These are phyloP conservation scores for Talaromyces thailandensis DNA, from an alignment of 495 filamentous ascomycete genomes.

Conservation along the genomic window DNA sequence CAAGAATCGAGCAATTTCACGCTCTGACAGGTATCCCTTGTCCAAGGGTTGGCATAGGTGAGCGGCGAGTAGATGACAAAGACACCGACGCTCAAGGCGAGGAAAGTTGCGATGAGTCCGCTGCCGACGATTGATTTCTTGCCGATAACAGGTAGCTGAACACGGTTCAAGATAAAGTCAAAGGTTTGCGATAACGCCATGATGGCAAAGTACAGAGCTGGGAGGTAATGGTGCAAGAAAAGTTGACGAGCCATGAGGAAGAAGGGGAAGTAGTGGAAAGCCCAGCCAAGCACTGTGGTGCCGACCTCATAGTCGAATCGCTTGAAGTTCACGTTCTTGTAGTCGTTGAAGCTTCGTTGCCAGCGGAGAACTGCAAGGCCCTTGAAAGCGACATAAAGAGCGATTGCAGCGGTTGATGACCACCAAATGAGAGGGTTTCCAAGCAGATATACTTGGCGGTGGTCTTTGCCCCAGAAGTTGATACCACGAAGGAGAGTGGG, in stretches of 20 bases:
- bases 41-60: slow-evolving; percentile 92
- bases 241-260: slow-evolving; percentile 96
- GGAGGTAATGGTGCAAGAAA: slow-evolving; percentile 96
- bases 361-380: slow-evolving; percentile 80
- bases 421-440: slow-evolving; percentile 97
- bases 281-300: slow-evolving; percentile 83
- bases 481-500: slow-evolving; percentile 89
- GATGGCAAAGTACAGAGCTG: slow-evolving; percentile 90
- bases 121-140: slow-evolving; percentile 68
- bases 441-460: slow-evolving; percentile 92
- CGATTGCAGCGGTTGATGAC: slow-evolving; percentile 74
- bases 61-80: slow-evolving; percentile 82
- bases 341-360: slow-evolving; percentile 88
- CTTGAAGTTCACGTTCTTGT: slow-evolving; percentile 71
- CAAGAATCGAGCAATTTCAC: slow-evolving; percentile 83
- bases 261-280: slow-evolving; percentile 95
- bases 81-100: slow-evolving; percentile 61
- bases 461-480: slow-evolving; percentile 96
- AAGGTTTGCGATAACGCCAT: slow-evolving; percentile 80
- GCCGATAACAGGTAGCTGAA: slow-evolving; percentile 55
- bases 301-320: slow-evolving; percentile 97
- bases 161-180: slow-evolving; percentile 70
- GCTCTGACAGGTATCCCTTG: slow-evolving; percentile 68
- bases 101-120: slow-evolving; percentile 55
- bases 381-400: slow-evolving; percentile 74